Percentiles rank a stretch among this genome's conserved stretches.
phyloP scores from a whole-genome alignment of 2,329 filamentous ascomycete genomes.

The Xylaria arbuscula region DNA sequence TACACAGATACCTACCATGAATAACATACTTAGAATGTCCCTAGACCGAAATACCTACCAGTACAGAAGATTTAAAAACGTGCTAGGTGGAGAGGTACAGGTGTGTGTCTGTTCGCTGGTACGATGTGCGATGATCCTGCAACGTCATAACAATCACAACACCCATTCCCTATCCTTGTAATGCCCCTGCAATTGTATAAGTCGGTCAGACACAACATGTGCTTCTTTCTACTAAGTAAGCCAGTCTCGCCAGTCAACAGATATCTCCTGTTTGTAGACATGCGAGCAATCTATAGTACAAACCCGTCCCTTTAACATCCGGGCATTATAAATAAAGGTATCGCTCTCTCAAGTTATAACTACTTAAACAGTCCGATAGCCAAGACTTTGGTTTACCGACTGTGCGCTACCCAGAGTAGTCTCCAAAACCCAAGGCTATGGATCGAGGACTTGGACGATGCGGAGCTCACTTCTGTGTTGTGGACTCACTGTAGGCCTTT shows the following conservation, averaged over 20 bases:
- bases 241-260: background rate
- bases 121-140: constrained; percentile 15
- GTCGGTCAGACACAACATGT: constrained; percentile 2
- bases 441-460: constrained; percentile 22
- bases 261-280: background rate
- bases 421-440: constrained; percentile 31
- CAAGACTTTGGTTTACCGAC: background rate
- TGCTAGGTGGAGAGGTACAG: background rate
- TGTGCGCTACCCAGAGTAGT: background rate
- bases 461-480: constrained; percentile 7
- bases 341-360: background rate
- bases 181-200: background rate
- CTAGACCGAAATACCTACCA: background rate
- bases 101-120: background rate
- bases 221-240: background rate
- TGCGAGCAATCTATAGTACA: background rate
- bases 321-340: background rate
- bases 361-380: constrained; percentile 25
- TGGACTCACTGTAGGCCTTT: constrained; percentile 3
- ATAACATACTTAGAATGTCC: background rate
- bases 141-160: constrained; percentile 26
- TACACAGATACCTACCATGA: background rate
- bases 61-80: background rate
- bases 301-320: background rate
- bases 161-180: constrained; percentile 6